Evolutionary conservation across 371 early-diverging fungal species (phyloP), one percentile per base, ranked within the genome.

Genomic region (Cokeromyces recurvatus): DNA sequence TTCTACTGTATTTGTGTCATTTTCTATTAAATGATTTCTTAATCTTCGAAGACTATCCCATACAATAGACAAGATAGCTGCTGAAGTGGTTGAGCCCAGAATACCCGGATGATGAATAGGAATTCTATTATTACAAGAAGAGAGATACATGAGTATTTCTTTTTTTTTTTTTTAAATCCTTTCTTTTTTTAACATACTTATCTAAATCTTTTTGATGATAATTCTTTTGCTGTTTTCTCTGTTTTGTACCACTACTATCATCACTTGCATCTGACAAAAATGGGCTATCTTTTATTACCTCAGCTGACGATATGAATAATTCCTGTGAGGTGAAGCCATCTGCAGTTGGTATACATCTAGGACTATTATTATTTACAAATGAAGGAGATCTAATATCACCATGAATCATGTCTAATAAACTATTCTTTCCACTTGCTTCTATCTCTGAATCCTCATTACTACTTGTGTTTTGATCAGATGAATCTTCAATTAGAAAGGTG

Each of bases 51-150:
- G 42, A 40, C 63, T 64, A 27, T 61, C 51, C 74, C 74, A 73
- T 21, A 73, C 53, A 0, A 65, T 43, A 10, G 69, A 62, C 27
- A 66, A 38, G 20, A 73, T 46, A 27, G 74, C 70, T 11, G 64
- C 49, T n/a, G 74, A 63, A 12, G 61, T 46, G 2, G 59, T 36
- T 0, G 60, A 55, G 1, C 65, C 63, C 14, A 56, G 62, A 16
- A 62, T 53, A 21, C 65, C 55, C 9, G 74, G 74, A 41, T 73
- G 74, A 52, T 73, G 74, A 15, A 64, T 50, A 31, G 74, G 74
- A 40, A 73, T 73, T 32, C 74, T 73, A 51, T 37, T 16, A 10
- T 24, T 16, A 20, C 32, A 38, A 40, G 4, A 24, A 32, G 23
- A 31, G 23, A 25, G 4, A 16, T 14, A 15, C 20, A 43, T 43